Base-by-base conservation (phyloP, 371 early-diverging fungal genomes). In the Choanephora cucurbitarum region DNA sequence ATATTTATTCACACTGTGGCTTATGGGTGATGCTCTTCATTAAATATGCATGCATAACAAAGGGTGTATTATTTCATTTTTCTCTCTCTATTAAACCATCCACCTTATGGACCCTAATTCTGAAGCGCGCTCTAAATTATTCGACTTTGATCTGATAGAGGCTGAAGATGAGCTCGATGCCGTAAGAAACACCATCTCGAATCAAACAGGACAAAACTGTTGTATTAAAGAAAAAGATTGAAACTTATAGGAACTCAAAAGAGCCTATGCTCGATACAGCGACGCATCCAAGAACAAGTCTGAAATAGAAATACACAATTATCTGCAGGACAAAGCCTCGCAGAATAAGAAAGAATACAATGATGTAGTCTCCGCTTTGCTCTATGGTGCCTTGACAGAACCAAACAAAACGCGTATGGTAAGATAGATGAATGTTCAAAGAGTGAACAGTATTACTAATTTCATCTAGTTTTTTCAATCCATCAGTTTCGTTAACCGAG, bases 281-380 rank as follows among this genome's bases (percentile, higher is more conserved):
- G 72, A 67, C 6, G 54, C 77, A 6, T 46, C 80, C 17, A 63
- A 64, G 13, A 85, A 79, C 18, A 82, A 78, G 60, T 70, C 88
- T n/a, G 82, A 84, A 46, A 66, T 75, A 24, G 89, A 90, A 33
- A 62, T 81, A 7, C 89, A 90, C 57, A 83, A 82, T 37, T 67
- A 71, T 21, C 62, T 88, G 13, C 91, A 90, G 50, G 85, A 84
- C 15, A 76, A 81, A 66, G 79, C 80, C 10, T 81, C 84, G 0
- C 74, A 71, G 48, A 85, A 82, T 52, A 85, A 79, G 76, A 71
- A 49, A 22, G 68, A 73, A 50, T 88, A 89, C 53, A 49, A 62
- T 17, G 81, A 84, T 21, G 73, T 84, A 21, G 80, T 85, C 39
- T 77, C 79, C 40, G 91, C 89, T 13, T 70, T 91, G 3, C 52